A percentile compares a stretch with the other conserved stretches of the same genome.
Conservation (phyloP, 1,139 yeast species). For the Yamadazyma dendronema region DNA sequence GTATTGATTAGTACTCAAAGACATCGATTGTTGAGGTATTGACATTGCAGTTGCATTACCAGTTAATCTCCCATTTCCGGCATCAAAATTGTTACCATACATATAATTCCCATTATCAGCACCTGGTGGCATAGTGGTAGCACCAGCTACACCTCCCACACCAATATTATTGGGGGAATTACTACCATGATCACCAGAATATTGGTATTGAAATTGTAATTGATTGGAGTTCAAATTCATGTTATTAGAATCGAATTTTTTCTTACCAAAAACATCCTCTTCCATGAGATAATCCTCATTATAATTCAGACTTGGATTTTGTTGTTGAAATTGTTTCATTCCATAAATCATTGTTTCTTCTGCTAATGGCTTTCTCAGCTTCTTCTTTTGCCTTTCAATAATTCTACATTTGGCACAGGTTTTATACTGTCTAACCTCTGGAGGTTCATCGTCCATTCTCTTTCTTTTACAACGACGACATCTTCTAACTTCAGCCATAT, state of each 20-base stretch:
- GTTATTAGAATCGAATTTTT: constrained; percentile 11
- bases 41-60: constrained; percentile 11
- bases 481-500: constrained; percentile 33
- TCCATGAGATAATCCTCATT: constrained; percentile 37
- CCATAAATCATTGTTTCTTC: constrained; percentile 51
- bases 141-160: constrained; percentile 8
- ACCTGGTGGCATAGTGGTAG: constrained; percentile 3
- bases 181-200: constrained; percentile 7
- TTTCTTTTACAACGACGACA: constrained; percentile 62
- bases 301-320: constrained; percentile 36
- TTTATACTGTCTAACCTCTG: constrained; percentile 55
- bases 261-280: constrained; percentile 23
- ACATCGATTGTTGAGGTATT: constrained; percentile 12
- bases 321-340: constrained; percentile 47
- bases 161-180: constrained; percentile 5
- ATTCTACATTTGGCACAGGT: constrained; percentile 62
- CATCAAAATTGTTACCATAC: constrained; percentile 8
- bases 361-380: constrained; percentile 46
- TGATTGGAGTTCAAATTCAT: constrained; percentile 14
- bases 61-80: constrained; percentile 5
- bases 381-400: constrained; percentile 50
- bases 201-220: constrained; percentile 15
- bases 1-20: constrained; percentile 10
- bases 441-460: constrained; percentile 59
- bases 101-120: constrained; percentile 4